Base-by-base conservation (phyloP, 345 rosid species). In the Hypericum androsaemum region DNA sequence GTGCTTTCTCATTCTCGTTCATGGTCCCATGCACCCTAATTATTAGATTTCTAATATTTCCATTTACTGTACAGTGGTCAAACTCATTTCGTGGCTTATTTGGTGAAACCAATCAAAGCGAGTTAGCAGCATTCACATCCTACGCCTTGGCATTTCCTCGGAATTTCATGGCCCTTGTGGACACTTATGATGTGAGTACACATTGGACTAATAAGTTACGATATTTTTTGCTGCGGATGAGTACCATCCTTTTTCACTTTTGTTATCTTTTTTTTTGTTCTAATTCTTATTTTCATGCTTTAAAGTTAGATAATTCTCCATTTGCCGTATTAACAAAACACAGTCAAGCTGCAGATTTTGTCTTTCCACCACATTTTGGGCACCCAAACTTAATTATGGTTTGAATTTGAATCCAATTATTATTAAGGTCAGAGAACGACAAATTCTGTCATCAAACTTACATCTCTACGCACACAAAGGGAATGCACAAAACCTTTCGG, bases 121-220 rank as follows among this genome's bases (percentile, higher is more conserved):
- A 92, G 74, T 85, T 92, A 28, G 88, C 98, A 45, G 94, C 97
- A 5, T 92, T 88, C 68, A 80, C 77, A 39, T 85, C 95, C 37
- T 92, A 92, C 54, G 98, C 98, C 14, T 64, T 88, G 74, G 95
- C 98, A 10, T 92, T 92, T 71, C 98, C 98, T 14, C 74, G 59
- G 5, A 64, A 70, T 74, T 81, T 92, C 71, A 75, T 85, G 10
- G 95, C 97, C 57, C 95, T 92, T 58, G 90, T 92, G 17, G 97
- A 92, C 59, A 88, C 97, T 52, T 88, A 88, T 41, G 97, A 92
- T 49, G 96, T 88, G 67, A 75, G 96, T 77, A 36, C 44, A 51
- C 43, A 35, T 55, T 49, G 35, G 14, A 35, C 11, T 5, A 6
- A 5, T 44, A 44, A 7, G 6, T 28, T 12, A 12, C 16, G 3